A percentile compares a stretch with the other conserved stretches of the same genome.
These are phyloP conservation scores for Phytophthora fragariaefolia DNA, from an alignment of 352 stramenopile species.

Conservation along the genomic window DNA sequence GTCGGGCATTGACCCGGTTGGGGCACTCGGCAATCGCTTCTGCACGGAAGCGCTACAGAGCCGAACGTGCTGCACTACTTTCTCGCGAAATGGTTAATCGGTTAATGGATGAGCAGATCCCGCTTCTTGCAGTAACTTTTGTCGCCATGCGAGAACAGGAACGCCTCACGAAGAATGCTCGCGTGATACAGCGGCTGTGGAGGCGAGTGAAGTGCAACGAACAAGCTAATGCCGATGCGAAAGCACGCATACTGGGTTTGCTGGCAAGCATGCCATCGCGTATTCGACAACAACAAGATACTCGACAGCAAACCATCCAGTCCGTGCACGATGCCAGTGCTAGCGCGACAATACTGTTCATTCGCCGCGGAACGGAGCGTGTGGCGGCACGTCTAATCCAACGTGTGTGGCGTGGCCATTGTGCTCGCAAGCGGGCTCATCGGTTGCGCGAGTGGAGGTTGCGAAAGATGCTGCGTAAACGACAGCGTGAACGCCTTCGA, in stretches of 20 bases:
- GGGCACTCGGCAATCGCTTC: constrained; percentile 21
- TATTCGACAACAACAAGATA: constrained; percentile 24
- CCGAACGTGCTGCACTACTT: constrained; percentile 16
- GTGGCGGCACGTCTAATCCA: constrained; percentile 51
- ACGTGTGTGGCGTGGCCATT: constrained; percentile 63
- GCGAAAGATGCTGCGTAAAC: constrained; percentile 27
- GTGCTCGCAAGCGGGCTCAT: constrained; percentile 35
- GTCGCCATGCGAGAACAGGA: constrained; percentile 13
- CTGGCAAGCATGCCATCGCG: constrained; percentile 24
- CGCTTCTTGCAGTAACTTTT: constrained; percentile 3
- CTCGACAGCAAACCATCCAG: constrained; percentile 9
- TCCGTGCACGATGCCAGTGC: constrained; percentile 16
- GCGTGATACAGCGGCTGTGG: constrained; percentile 40
- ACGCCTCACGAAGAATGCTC: constrained; percentile 1
- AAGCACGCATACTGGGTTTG: constrained; percentile 34
- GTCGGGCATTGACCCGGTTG: constrained; percentile 28
- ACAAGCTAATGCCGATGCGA: constrained; percentile 20
- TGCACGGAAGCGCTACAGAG: constrained; percentile 17
- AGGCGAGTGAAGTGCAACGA: constrained; percentile 21
- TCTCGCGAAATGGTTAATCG: constrained; percentile 8
- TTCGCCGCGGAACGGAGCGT: constrained; percentile 27
- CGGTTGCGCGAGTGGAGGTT: constrained; percentile 33
- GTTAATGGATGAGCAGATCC: constrained; percentile 17
- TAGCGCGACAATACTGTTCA: constrained; percentile 8
- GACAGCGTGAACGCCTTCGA: constrained; percentile 44